Base-by-base conservation (phyloP, 257 asterid genomes). In the Ilex aquifolium region DNA sequence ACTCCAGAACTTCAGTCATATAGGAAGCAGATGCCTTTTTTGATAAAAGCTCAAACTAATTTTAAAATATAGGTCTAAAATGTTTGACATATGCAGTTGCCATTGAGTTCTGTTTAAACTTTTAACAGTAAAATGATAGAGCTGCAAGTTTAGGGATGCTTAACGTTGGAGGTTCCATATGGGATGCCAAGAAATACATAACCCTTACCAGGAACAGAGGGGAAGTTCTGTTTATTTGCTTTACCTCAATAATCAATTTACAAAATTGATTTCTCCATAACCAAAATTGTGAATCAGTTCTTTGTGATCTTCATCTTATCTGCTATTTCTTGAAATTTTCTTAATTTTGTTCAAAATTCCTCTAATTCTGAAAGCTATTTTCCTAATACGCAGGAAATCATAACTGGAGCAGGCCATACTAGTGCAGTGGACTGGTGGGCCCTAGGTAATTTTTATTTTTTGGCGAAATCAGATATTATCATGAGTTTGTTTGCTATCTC, bases 361-460 rank as follows among this genome's bases (percentile, higher is more conserved):
- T 57, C 31, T 15, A 29, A 62, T 31, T 51, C 16, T 57, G n/a
- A 49, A 56, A 6, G 27, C 55, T 59, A 29, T 59, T 49, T 58
- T 44, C 10, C 12, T 15, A 42, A 61, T 62, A 15, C 64, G 68
- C 79, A 92, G 99, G 99, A 92, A 78, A 92, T 92, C 76, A 85
- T 92, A 69, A 65, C 90, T 5, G 99, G 96, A 56, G 95, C 97
- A 65, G 99, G 99, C 53, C 99, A 92, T 68, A 82, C 97, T 40
- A 92, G 99, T 46, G 98, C 95, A 48, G 99, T 92, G 31, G 99
- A 92, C 78, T 92, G 99, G 99, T 92, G 99, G 99, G 99, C 99
- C 76, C 95, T 92, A 40, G 98, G 98, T 91, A 88, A 83, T 69
- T 31, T n/a, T 15, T 29, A 17, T 31, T 29, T 36, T 61, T 56